A percentile compares a stretch with the other conserved stretches of the same genome.
phyloP scores from a whole-genome alignment of 2,329 filamentous ascomycete species.

The Didymosphaeria variabile region DNA sequence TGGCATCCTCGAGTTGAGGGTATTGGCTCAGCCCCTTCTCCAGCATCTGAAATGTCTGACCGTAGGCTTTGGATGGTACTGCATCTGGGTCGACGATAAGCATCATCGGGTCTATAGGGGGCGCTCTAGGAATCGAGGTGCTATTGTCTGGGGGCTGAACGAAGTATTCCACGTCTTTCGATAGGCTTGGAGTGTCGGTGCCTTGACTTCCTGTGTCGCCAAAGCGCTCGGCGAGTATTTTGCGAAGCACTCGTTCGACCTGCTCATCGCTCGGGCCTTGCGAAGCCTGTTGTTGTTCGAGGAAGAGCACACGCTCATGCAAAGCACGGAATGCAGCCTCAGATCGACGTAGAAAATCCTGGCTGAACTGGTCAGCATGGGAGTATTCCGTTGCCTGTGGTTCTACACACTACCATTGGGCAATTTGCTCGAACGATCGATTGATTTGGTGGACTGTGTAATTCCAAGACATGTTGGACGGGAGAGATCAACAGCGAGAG shows the following conservation, averaged over 20 bases:
- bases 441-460: constrained; percentile 46
- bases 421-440: constrained; percentile 43
- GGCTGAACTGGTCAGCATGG: constrained; percentile 25
- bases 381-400: background rate
- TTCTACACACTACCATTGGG: constrained; percentile 42
- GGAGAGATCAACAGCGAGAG: too few relatives aligned
- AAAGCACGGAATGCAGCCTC: constrained; percentile 40
- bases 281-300: constrained; percentile 36
- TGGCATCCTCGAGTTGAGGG: constrained; percentile 26
- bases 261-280: constrained; percentile 43
- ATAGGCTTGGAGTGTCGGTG: constrained; percentile 16
- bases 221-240: constrained; percentile 46
- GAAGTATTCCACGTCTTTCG: constrained; percentile 30
- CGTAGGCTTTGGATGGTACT: constrained; percentile 41
- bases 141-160: constrained; percentile 27
- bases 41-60: constrained; percentile 40
- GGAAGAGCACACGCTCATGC: constrained; percentile 34
- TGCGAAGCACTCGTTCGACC: constrained; percentile 46
- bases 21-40: constrained; percentile 32
- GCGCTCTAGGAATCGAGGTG: constrained; percentile 22
- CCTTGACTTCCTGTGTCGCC: constrained; percentile 23
- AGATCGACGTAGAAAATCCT: constrained; percentile 43
- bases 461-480: constrained; percentile 38
- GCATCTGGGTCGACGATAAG: constrained; percentile 39
- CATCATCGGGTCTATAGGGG: constrained; percentile 31